These are phyloP conservation scores for Metschnikowia hibisci DNA, from an alignment of 805 yeast genomes.

Conservation along the genomic window DNA sequence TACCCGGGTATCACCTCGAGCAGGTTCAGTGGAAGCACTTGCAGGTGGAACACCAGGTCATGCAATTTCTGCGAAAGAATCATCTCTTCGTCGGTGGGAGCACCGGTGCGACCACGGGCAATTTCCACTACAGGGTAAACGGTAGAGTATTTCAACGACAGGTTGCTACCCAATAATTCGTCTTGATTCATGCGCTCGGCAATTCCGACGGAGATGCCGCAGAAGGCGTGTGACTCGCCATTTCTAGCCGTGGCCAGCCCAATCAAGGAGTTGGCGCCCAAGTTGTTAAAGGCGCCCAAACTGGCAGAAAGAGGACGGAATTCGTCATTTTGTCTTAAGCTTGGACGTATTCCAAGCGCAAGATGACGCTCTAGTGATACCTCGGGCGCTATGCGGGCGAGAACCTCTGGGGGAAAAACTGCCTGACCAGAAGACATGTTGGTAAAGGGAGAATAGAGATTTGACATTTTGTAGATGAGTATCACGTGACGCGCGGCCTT, in stretches of 20 bases:
- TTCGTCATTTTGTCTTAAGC: conserved; percentile 65
- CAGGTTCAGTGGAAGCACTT: conserved; percentile 38
- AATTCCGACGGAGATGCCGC: conserved; percentile 66
- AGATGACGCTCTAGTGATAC: conserved; percentile 75
- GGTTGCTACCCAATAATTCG: conserved; percentile 24
- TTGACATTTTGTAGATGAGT: conserved; percentile 3
- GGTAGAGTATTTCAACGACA: conserved; percentile 21
- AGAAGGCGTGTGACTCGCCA: conserved; percentile 71
- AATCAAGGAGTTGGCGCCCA: conserved; percentile 35
- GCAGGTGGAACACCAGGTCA: conserved; percentile 56
- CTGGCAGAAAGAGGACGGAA: conserved; percentile 51
- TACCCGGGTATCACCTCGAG: conserved; percentile 17
- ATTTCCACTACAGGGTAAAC: conserved; percentile 76
- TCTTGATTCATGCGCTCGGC: conserved; percentile 46
- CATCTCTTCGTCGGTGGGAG: conserved; percentile 86
- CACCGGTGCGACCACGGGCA: conserved; percentile 69
- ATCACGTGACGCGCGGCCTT: conserved; percentile 2
- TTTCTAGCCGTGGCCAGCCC: conserved; percentile 69
- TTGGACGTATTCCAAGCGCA: conserved; percentile 72
- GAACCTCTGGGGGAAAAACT: conserved; percentile 73
- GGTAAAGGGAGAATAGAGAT: neutral
- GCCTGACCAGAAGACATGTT: conserved; percentile 25
- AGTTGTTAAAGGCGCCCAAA: conserved; percentile 35
- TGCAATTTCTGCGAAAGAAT: conserved; percentile 61
- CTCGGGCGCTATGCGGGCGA: conserved; percentile 84